phyloP scores from a whole-genome alignment of 2,329 filamentous ascomycete genomes.

The Dothideomycetes sp. region DNA sequence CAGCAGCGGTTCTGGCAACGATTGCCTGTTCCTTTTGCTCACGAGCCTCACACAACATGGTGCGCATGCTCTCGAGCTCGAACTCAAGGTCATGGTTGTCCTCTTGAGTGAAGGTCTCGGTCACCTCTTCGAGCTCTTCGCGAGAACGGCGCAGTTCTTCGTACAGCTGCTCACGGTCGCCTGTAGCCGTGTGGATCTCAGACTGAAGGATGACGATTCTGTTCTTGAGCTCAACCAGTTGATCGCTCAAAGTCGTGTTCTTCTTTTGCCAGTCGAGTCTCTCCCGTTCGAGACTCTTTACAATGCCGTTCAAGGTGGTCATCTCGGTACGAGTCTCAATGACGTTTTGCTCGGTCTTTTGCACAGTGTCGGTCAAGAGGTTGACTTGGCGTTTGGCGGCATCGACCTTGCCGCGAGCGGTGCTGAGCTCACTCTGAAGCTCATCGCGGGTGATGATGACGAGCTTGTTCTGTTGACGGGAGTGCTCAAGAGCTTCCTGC shows the following conservation, averaged over 20 bases:
- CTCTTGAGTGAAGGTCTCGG: conserved; percentile 21
- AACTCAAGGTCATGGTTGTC: conserved; percentile 21
- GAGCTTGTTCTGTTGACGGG: conserved; percentile 21
- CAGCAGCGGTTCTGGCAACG: conserved; percentile 20
- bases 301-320: conserved; percentile 19
- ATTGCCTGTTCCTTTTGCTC: conserved; percentile 26
- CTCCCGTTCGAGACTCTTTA: conserved; percentile 22
- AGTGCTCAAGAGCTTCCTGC: conserved; percentile 19
- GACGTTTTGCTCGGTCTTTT: conserved; percentile 19
- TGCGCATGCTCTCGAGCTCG: conserved; percentile 24
- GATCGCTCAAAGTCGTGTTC: conserved; percentile 18
- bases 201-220: conserved; percentile 19
- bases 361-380: conserved; percentile 18
- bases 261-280: conserved; percentile 22
- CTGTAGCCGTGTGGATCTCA: conserved; percentile 19
- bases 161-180: conserved; percentile 19
- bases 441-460: conserved; percentile 22
- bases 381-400: conserved; percentile 20
- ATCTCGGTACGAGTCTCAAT: conserved; percentile 19
- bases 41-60: conserved; percentile 21
- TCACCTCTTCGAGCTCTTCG: conserved; percentile 22
- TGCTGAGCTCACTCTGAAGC: conserved; percentile 21
- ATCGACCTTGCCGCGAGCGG: conserved; percentile 18
- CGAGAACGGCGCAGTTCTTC: conserved; percentile 20
- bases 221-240: conserved; percentile 21